These are phyloP conservation scores for Monosporozyma yasuniensis DNA, from an alignment of 805 yeast genomes.

Conservation along the genomic window DNA sequence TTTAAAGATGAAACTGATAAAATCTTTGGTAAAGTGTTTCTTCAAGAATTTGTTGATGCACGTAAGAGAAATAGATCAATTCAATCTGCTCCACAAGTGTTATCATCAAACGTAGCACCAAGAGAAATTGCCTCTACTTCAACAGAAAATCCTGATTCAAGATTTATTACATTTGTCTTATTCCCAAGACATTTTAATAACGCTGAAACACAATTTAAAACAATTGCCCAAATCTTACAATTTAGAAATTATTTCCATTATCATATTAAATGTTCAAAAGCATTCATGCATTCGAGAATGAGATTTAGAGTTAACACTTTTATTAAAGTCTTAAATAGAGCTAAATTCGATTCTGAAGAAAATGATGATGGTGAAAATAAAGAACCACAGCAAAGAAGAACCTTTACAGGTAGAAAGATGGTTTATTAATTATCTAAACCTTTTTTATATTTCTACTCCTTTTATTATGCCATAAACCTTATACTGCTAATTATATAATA, in stretches of 20 bases:
- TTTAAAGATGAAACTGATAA: conserved; percentile 97
- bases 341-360: conserved; percentile 85
- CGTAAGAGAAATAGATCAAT: conserved; percentile 87
- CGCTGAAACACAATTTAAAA: conserved; percentile 25
- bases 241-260: conserved; percentile 97
- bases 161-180: conserved; percentile 58
- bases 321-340: conserved; percentile 90
- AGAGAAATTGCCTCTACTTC: conserved; percentile 50
- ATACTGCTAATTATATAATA: not conserved
- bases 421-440: conserved; percentile 16
- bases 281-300: conserved; percentile 98
- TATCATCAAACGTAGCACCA: conserved; percentile 92
- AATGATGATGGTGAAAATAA: conserved; percentile 35
- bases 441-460: not conserved
- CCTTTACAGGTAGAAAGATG: conserved; percentile 29
- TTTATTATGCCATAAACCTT: not conserved
- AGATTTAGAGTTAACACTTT: conserved; percentile 89
- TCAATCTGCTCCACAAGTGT: conserved; percentile 97
- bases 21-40: conserved; percentile 76
- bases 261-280: conserved; percentile 97
- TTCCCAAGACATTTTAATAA: conserved; percentile 88
- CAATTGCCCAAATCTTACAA: conserved; percentile 77
- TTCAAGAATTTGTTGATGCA: conserved; percentile 93
- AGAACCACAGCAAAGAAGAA: conserved; percentile 21
- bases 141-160: conserved; percentile 31